A percentile compares a stretch with the other conserved stretches of the same genome.
Conservation (phyloP, 2,329 filamentous ascomycete species). For the Lecanoromycetidae sp. region DNA sequence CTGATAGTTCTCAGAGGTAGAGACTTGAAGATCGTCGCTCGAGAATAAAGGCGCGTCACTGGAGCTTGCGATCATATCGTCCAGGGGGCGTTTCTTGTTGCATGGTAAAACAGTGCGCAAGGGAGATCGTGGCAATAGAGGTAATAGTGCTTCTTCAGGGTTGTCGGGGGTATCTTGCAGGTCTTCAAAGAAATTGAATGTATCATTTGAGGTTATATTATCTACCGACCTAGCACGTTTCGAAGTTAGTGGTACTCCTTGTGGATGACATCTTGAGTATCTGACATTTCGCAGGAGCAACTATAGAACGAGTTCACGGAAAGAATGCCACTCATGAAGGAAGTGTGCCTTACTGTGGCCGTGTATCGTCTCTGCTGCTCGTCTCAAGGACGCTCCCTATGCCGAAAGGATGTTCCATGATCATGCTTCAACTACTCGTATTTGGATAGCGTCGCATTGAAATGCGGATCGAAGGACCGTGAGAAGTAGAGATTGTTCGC, state of each 20-base stretch:
- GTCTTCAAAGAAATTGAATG: not conserved
- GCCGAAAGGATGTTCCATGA: too few species aligned
- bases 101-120: not conserved
- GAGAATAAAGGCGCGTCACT: conserved; percentile 18
- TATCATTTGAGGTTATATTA: not conserved
- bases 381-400: too few species aligned
- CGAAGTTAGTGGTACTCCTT: not conserved
- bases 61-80: conserved; percentile 12
- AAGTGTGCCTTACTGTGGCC: too few species aligned
- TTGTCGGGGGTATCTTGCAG: not conserved
- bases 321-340: too few species aligned
- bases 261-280: too few species aligned
- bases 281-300: too few species aligned
- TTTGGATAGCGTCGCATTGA: too few species aligned
- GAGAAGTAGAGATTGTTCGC: too few species aligned
- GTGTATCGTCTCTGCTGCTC: too few species aligned
- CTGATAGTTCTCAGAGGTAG: conserved; percentile 14
- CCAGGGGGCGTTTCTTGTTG: conserved; percentile 5
- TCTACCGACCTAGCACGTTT: not conserved
- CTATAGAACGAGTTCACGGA: too few species aligned
- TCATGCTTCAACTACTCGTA: too few species aligned
- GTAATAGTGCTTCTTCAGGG: not conserved
- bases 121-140: not conserved
- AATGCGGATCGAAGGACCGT: too few species aligned
- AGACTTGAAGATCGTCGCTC: conserved; percentile 15